Evolutionary conservation across 352 stramenopile genomes (phyloP).

Genomic region (Globisporangium apiculatum): DNA sequence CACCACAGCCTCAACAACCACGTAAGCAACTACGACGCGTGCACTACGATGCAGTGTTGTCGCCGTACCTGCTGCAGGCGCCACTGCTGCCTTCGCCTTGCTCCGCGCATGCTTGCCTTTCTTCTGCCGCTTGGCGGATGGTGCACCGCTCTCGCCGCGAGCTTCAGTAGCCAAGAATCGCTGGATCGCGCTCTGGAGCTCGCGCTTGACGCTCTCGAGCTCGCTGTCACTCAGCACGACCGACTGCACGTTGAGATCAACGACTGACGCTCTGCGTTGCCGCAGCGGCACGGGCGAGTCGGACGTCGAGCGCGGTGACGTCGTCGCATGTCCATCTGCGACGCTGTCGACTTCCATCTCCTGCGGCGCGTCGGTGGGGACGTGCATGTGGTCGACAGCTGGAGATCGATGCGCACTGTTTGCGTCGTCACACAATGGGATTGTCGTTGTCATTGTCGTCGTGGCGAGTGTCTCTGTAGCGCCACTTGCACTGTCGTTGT

Average conservation of each 20-base stretch:
- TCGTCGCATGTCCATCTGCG: background rate
- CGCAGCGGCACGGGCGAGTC: conserved; percentile 13
- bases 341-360: conserved; percentile 6
- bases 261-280: conserved; percentile 3
- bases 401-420: too few relatives aligned
- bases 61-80: conserved; percentile 4
- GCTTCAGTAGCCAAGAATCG: conserved; percentile 22
- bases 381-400: background rate
- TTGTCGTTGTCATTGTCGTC: too few relatives aligned
- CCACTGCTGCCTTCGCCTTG: conserved; percentile 10
- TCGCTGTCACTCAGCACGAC: conserved; percentile 28
- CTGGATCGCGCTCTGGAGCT: conserved; percentile 29
- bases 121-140: conserved; percentile 53
- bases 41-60: too few relatives aligned
- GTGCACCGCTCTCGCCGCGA: conserved; percentile 15
- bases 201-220: conserved; percentile 31
- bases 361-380: background rate
- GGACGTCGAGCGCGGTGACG: conserved; percentile 10
- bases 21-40: too few relatives aligned
- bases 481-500: background rate
- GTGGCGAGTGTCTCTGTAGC: background rate
- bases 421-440: too few relatives aligned
- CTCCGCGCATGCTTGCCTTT: conserved; percentile 41
- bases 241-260: conserved; percentile 18
- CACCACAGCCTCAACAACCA: too few relatives aligned